A percentile compares a stretch with the other conserved stretches of the same genome.
phyloP scores from a whole-genome alignment of 2,329 filamentous ascomycete species.

The Calonectria naviculata region DNA sequence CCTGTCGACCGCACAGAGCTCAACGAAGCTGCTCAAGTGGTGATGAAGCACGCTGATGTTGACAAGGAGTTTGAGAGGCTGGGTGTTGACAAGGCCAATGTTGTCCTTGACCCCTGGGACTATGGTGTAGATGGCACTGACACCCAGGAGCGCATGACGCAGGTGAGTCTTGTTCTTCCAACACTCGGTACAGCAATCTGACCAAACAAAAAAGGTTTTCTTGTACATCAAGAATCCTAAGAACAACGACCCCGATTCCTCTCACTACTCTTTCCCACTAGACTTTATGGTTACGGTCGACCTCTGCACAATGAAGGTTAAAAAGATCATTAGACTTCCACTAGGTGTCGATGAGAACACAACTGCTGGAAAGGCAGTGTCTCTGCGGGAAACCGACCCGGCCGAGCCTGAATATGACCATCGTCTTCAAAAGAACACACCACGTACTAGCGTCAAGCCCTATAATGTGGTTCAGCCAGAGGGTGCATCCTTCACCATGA shows the following conservation, averaged over 20 bases:
- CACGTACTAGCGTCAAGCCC: conserved; percentile 42
- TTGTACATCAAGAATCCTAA: conserved; percentile 13
- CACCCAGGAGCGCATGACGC: conserved; percentile 18
- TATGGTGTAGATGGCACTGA: conserved; percentile 23
- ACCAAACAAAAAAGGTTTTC: background rate
- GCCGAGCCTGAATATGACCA: conserved; percentile 47
- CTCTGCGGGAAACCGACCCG: conserved; percentile 12
- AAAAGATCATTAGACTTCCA: conserved; percentile 1
- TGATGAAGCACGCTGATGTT: conserved; percentile 17
- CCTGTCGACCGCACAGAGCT: conserved; percentile 22
- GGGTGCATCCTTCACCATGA: conserved; percentile 52
- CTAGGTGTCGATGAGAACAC: conserved; percentile 8
- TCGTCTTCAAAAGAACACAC: conserved; percentile 32
- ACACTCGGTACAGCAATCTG: background rate
- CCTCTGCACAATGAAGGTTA: background rate
- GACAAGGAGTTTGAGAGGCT: conserved; percentile 20
- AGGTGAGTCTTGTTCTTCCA: background rate
- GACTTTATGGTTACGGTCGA: conserved; percentile 13
- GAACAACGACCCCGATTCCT: conserved; percentile 16
- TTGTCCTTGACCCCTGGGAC: conserved; percentile 26
- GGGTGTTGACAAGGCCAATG: background rate
- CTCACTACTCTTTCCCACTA: conserved; percentile 12
- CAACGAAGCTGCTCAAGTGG: conserved; percentile 7
- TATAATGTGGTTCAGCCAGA: conserved; percentile 45
- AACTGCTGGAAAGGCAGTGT: background rate